A percentile compares a stretch with the other conserved stretches of the same genome.
Conservation (phyloP, 306 rosid species). For the Medicago truncatula region DNA sequence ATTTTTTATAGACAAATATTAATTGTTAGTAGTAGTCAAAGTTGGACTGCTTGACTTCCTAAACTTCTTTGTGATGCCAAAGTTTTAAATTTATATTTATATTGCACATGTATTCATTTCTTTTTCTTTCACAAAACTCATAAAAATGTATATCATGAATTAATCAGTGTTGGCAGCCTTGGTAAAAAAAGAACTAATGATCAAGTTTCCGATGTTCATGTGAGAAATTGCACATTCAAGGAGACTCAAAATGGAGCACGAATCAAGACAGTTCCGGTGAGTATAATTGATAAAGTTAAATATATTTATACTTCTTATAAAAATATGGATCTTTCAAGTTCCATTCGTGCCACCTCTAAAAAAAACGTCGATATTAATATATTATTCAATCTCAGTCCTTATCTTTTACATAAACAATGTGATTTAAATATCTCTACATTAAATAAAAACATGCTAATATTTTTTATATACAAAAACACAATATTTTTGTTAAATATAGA, state of each 20-base stretch:
- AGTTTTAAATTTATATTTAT: background rate
- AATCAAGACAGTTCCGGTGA: conserved; percentile 51
- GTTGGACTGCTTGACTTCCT: background rate
- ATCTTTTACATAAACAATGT: no score
- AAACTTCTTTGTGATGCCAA: background rate
- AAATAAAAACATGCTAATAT: no score
- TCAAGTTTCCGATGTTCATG: conserved; percentile 41
- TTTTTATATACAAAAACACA: no score
- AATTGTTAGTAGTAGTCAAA: no score
- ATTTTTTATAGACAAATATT: background rate
- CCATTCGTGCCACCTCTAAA: no score
- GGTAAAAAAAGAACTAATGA: conserved; percentile 4
- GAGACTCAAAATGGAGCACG: conserved; percentile 50
- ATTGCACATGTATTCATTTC: background rate
- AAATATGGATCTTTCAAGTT: no score
- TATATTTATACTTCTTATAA: no score
- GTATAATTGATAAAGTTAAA: background rate
- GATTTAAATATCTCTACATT: no score
- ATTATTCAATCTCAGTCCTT: no score
- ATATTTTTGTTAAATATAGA: no score
- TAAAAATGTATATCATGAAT: background rate
- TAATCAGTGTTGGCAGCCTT: conserved; percentile 54
- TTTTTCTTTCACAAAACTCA: background rate
- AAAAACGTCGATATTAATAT: no score
- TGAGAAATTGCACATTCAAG: conserved; percentile 38